Conservation (phyloP, 495 filamentous ascomycete species). For the Tuber aestivum region DNA sequence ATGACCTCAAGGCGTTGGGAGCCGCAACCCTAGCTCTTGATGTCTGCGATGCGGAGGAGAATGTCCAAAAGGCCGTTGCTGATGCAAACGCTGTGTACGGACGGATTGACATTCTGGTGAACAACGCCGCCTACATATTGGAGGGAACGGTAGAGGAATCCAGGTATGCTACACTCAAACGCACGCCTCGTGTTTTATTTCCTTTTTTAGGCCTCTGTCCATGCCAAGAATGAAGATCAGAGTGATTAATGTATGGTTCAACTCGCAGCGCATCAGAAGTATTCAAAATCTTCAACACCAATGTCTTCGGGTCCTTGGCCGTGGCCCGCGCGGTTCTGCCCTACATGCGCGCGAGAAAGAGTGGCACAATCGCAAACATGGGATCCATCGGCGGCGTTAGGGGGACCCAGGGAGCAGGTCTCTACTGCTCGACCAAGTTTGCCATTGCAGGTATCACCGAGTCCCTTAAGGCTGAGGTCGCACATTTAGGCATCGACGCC, state of each 20-base stretch:
- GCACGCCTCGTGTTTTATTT: not conserved
- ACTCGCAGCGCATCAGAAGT: constrained; percentile 40
- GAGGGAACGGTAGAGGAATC: constrained; percentile 48
- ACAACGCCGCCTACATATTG: constrained; percentile 49
- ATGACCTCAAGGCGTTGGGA: constrained; percentile 44
- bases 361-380: constrained; percentile 47
- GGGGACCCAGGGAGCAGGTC: constrained; percentile 30
- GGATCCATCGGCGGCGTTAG: constrained; percentile 41
- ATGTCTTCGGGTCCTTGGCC: constrained; percentile 48
- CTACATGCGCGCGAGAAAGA: constrained; percentile 46
- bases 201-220: not conserved
- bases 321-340: constrained; percentile 50
- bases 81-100: constrained; percentile 44
- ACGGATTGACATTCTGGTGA: constrained; percentile 50
- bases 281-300: constrained; percentile 45
- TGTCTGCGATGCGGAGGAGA: constrained; percentile 33
- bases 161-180: constrained; percentile 27
- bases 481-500: constrained; percentile 47
- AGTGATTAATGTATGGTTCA: not conserved
- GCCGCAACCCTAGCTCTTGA: constrained; percentile 46
- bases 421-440: constrained; percentile 50
- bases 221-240: constrained; percentile 1
- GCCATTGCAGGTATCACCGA: constrained; percentile 47
- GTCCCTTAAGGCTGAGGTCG: constrained; percentile 46
- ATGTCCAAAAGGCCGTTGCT: constrained; percentile 42